Base-by-base conservation (phyloP, 1,284 basidiomycete species). In the Fomitopsis betulina region DNA sequence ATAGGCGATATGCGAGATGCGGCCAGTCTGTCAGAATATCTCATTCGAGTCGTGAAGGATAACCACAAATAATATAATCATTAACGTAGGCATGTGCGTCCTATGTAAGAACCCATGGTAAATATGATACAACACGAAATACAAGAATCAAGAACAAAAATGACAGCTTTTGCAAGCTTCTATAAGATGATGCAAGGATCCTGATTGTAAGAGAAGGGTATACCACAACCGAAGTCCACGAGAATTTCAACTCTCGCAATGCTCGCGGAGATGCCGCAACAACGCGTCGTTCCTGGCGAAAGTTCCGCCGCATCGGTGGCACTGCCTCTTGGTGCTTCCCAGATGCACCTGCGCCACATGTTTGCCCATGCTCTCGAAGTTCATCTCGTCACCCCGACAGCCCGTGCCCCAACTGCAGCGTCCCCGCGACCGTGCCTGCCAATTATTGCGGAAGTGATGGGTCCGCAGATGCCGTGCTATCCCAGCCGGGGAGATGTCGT, bases 341-440 rank as follows among this genome's bases (percentile, higher is more conserved):
- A 58, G 39, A 40, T 58, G 57, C 17, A 58, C 57, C 43, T 54
- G 38, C 21, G 57, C 52, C 33, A 58, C 33, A 35, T 58, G 57
- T 25, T 58, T 58, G 3, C 57, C 57, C 40, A 58, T 25, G 32
- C 39, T 50, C 12, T 58, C 52, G 32, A 39, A 58, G 23, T 58
- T 54, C 43, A 58, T 58, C 15, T 25, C 23, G 13, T 55, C 57
- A 2, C 45, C 33, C 5, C 43, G 40, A 13, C 57, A 55, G 30
- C 19, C 27, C 2, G 53, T 35, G 9, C 35, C 42, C 57, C 57
- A 58, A n/a, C 21, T 5, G 45, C 57, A 58, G 4, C n/a, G 37
- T 15, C 57, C 52, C 3, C 57, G 40, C 33, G 19, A 39, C 42
- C 52, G 13, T 10, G 56, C 12, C 37, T 54, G 52, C 21, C 45